These are phyloP conservation scores for Neurospora sp. DNA, from an alignment of 495 filamentous ascomycete species.

Conservation along the genomic window DNA sequence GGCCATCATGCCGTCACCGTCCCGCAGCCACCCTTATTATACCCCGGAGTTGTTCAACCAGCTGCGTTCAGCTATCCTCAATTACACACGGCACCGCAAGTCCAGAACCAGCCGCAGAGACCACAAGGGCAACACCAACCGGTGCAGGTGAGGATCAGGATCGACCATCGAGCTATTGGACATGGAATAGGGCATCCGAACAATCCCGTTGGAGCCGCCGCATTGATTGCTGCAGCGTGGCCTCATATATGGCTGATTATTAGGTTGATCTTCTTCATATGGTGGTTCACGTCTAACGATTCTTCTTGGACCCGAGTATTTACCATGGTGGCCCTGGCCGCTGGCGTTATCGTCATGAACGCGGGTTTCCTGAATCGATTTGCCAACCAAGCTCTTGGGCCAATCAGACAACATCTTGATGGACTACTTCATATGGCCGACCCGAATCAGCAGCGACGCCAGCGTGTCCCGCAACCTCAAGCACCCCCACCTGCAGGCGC, in stretches of 20 bases:
- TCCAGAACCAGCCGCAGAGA: neutral
- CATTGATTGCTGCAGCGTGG: slow-evolving; percentile 39
- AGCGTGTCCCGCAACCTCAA: neutral
- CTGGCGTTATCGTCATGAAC: slow-evolving; percentile 54
- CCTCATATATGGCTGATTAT: slow-evolving; percentile 69
- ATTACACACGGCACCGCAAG: neutral
- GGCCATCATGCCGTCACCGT: neutral
- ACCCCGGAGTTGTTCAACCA: neutral
- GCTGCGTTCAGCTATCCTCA: slow-evolving; percentile 1
- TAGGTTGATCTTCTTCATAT: slow-evolving; percentile 65
- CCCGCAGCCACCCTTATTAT: neutral
- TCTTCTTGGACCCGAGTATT: slow-evolving; percentile 59
- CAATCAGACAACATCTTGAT: slow-evolving; percentile 62
- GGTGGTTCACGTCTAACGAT: slow-evolving; percentile 65
- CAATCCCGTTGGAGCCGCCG: slow-evolving; percentile 31
- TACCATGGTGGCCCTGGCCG: slow-evolving; percentile 48
- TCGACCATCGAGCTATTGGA: neutral
- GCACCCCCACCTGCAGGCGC: neutral
- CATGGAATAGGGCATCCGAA: slow-evolving; percentile 19
- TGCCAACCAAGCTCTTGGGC: slow-evolving; percentile 45
- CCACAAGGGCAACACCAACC: neutral
- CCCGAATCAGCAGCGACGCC: slow-evolving; percentile 12
- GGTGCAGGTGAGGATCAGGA: neutral
- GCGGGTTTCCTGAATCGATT: slow-evolving; percentile 51
- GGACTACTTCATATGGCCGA: slow-evolving; percentile 50